Evolutionary conservation across 495 filamentous ascomycete species (phyloP).

Genomic region (Aspergillus nanangensis): DNA sequence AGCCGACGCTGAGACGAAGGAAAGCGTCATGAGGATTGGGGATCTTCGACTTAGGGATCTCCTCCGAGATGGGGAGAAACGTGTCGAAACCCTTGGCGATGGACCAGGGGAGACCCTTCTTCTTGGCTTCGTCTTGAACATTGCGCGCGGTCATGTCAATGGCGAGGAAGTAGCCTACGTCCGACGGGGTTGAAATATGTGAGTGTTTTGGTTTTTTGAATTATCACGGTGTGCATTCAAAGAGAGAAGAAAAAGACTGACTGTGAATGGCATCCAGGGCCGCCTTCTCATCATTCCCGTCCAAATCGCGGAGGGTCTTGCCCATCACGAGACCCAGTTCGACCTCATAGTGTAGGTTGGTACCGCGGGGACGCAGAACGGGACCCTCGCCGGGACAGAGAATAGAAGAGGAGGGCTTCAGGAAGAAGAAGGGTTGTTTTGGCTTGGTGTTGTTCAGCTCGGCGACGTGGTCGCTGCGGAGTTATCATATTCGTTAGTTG

Average conservation of each 20-base stretch:
- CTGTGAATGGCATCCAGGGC: constrained; percentile 48
- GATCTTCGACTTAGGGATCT: constrained; percentile 72
- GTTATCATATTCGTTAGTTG: neutral
- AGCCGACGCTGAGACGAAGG: constrained; percentile 77
- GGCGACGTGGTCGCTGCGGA: constrained; percentile 78
- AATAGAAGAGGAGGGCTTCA: constrained; percentile 85
- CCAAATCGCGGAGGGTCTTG: constrained; percentile 68
- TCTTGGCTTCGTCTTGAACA: constrained; percentile 91
- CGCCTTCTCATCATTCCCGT: constrained; percentile 53
- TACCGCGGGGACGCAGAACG: constrained; percentile 76
- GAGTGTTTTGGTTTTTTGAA: too few species aligned
- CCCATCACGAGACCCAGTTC: constrained; percentile 88
- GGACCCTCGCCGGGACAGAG: constrained; percentile 73
- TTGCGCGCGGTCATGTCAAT: constrained; percentile 96
- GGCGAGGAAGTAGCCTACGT: constrained; percentile 78
- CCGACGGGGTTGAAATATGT: too few species aligned
- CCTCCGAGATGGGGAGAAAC: constrained; percentile 78
- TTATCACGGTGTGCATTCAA: neutral
- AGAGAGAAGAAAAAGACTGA: constrained; percentile 17
- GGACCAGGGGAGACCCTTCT: constrained; percentile 93
- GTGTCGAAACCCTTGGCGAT: constrained; percentile 97
- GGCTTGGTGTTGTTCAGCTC: constrained; percentile 84
- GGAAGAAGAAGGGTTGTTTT: constrained; percentile 97
- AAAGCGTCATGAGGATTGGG: constrained; percentile 85
- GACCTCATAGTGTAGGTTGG: constrained; percentile 89